Percentiles rank a stretch among this genome's conserved stretches.
Conservation (phyloP, 306 rosid genomes). For the Begonia fuchsioides region DNA sequence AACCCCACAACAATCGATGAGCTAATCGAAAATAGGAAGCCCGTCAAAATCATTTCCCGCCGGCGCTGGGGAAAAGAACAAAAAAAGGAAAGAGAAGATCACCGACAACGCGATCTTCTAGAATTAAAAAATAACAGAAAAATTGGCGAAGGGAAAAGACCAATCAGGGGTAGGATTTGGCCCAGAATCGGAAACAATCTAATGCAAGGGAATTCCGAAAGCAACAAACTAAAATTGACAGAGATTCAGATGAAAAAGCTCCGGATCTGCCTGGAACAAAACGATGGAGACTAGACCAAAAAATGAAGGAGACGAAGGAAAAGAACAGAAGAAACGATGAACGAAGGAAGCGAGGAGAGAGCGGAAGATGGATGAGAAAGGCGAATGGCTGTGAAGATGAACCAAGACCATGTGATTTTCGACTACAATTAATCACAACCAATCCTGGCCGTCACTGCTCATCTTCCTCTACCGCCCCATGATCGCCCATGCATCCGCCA, state of each 20-base stretch:
- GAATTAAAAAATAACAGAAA: slow-evolving; percentile 3
- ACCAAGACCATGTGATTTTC: neutral
- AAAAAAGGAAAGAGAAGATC: slow-evolving; percentile 4
- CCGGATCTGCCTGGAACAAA: too few species aligned
- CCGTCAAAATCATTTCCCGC: slow-evolving; percentile 6
- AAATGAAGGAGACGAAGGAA: too few species aligned
- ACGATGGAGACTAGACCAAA: too few species aligned
- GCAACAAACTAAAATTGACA: slow-evolving; percentile 3
- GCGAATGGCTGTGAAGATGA: too few species aligned
- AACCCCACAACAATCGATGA: slow-evolving; percentile 11
- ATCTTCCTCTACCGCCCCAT: too few species aligned
- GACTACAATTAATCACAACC: neutral
- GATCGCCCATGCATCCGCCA: too few species aligned
- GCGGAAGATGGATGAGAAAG: slow-evolving; percentile 1
- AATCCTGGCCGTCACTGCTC: too few species aligned
- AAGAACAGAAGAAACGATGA: too few species aligned
- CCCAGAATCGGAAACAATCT: too few species aligned
- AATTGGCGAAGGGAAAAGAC: neutral
- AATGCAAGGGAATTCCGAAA: neutral
- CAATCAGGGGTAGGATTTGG: neutral
- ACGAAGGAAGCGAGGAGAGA: slow-evolving; percentile 7
- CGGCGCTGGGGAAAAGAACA: too few species aligned
- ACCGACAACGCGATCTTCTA: neutral
- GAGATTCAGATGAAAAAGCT: neutral
- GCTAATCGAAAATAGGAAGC: slow-evolving; percentile 10